A percentile compares a stretch with the other conserved stretches of the same genome.
These are phyloP conservation scores for Syzygium syzygioides DNA, from an alignment of 441 rosid genomes.

Conservation along the genomic window DNA sequence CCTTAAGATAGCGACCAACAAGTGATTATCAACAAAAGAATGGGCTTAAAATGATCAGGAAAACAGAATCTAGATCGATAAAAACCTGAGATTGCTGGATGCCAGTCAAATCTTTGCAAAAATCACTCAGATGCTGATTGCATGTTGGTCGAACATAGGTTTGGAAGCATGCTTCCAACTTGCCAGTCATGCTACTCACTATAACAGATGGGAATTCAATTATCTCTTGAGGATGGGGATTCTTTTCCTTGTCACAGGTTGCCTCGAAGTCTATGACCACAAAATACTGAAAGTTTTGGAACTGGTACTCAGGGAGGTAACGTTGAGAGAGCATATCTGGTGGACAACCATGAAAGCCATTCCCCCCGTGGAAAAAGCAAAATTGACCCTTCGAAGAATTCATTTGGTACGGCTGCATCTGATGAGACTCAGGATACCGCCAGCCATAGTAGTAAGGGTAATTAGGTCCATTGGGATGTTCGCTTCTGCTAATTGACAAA, in stretches of 20 bases:
- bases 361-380: not conserved
- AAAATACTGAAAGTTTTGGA: slow-evolving; percentile 60
- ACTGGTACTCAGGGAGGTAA: slow-evolving; percentile 20
- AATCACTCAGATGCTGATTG: slow-evolving; percentile 55
- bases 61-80: not conserved
- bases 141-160: slow-evolving; percentile 61
- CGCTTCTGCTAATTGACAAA: not conserved
- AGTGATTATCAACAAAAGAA: not conserved
- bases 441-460: slow-evolving; percentile 10
- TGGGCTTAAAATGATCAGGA: not conserved
- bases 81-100: slow-evolving; percentile 56
- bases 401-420: not conserved
- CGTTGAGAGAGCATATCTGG: slow-evolving; percentile 9
- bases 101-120: slow-evolving; percentile 69
- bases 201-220: slow-evolving; percentile 76
- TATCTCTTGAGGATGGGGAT: slow-evolving; percentile 67
- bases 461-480: slow-evolving; percentile 5
- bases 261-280: slow-evolving; percentile 78
- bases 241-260: slow-evolving; percentile 58
- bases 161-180: slow-evolving; percentile 60
- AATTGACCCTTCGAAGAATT: not conserved
- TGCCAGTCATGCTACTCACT: slow-evolving; percentile 52
- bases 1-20: not conserved
- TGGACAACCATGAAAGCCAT: not conserved
- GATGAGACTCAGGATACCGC: not conserved